A percentile compares a stretch with the other conserved stretches of the same genome.
Conservation (phyloP, 2,329 filamentous ascomycete species). For the Talaromyces piceae region DNA sequence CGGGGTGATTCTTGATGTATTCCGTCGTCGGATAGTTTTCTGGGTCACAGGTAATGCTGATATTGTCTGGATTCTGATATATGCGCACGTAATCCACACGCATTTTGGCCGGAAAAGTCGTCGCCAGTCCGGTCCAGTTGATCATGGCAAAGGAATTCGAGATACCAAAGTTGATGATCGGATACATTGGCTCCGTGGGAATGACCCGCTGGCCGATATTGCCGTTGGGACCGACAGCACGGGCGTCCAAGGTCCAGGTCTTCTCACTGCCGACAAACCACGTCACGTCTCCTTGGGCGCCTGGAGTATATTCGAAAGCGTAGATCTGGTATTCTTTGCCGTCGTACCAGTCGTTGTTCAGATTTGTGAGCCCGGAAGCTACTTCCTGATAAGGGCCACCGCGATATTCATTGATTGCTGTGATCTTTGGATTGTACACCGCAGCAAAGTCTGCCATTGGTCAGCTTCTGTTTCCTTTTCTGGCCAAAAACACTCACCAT, state of each 20-base stretch:
- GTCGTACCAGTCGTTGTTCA: constrained; percentile 62
- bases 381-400: constrained; percentile 58
- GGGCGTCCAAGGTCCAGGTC: constrained; percentile 56
- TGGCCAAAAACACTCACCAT: constrained; percentile 27
- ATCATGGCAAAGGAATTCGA: constrained; percentile 57
- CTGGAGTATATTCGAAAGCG: constrained; percentile 57
- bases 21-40: constrained; percentile 58
- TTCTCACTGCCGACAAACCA: constrained; percentile 61
- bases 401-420: constrained; percentile 53
- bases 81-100: constrained; percentile 64
- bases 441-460: constrained; percentile 49
- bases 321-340: constrained; percentile 56
- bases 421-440: constrained; percentile 54
- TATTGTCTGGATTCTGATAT: constrained; percentile 55
- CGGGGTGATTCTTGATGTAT: constrained; percentile 57
- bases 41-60: constrained; percentile 60
- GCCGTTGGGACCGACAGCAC: constrained; percentile 58
- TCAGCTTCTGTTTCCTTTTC: not conserved
- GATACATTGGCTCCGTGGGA: constrained; percentile 59
- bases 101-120: constrained; percentile 57
- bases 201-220: constrained; percentile 61
- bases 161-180: constrained; percentile 66
- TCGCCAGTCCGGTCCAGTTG: constrained; percentile 49
- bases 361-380: constrained; percentile 52
- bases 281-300: constrained; percentile 53